These are phyloP conservation scores for Blastocladiella britannica DNA, from an alignment of 192 early-diverging fungal genomes.

Conservation along the genomic window DNA sequence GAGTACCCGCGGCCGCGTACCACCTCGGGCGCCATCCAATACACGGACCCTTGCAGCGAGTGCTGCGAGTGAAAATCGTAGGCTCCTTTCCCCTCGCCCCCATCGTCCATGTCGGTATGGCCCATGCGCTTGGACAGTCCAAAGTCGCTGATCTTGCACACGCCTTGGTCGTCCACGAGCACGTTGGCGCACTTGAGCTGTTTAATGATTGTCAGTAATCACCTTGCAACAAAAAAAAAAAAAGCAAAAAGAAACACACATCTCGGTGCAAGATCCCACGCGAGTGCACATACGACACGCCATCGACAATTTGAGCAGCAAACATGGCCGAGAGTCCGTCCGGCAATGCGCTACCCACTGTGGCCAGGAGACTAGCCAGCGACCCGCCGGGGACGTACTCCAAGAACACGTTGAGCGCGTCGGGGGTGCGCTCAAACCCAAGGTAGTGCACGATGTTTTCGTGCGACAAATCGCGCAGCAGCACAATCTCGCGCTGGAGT, in stretches of 20 bases:
- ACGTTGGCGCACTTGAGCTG: constrained; percentile 72
- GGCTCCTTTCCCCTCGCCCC: constrained; percentile 6
- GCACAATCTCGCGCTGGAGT: constrained; percentile 48
- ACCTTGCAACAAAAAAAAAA: background rate
- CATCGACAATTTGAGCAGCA: constrained; percentile 58
- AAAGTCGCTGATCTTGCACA: constrained; percentile 93
- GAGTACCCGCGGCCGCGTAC: constrained; percentile 56
- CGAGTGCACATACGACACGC: constrained; percentile 68
- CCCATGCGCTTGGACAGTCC: constrained; percentile 72
- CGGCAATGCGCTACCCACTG: constrained; percentile 46
- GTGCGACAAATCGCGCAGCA: constrained; percentile 35
- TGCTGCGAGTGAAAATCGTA: constrained; percentile 21
- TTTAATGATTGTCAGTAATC: constrained; percentile 6
- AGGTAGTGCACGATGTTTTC: constrained; percentile 45
- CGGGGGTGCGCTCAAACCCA: constrained; percentile 51
- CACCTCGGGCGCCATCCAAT: constrained; percentile 95
- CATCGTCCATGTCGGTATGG: constrained; percentile 8
- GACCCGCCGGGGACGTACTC: constrained; percentile 93
- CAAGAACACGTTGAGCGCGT: constrained; percentile 74
- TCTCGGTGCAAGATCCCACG: constrained; percentile 44
- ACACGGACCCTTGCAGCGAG: constrained; percentile 53
- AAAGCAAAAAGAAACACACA: constrained; percentile 1
- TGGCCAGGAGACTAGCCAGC: constrained; percentile 48
- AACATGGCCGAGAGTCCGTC: constrained; percentile 53
- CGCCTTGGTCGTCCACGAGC: constrained; percentile 52